Percentiles rank a stretch among this genome's conserved stretches.
These are phyloP conservation scores for Guyanaporus albipodus DNA, from an alignment of 768 basidiomycete species.

Conservation along the genomic window DNA sequence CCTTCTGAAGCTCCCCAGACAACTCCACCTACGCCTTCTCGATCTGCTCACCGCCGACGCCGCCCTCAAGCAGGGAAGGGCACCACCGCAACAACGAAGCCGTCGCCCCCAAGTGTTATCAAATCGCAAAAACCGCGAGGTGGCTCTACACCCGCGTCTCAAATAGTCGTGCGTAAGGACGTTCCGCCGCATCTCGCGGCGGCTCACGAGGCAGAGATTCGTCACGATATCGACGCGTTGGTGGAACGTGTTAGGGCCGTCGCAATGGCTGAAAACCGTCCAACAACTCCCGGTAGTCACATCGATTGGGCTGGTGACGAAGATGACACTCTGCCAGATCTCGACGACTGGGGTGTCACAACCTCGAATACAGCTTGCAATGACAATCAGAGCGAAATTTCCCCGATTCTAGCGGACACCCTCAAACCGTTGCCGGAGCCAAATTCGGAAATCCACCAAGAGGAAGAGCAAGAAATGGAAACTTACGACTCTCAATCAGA, in stretches of 20 bases:
- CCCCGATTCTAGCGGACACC: slow-evolving; percentile 64
- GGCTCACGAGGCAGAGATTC: slow-evolving; percentile 43
- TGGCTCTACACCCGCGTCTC: slow-evolving; percentile 19
- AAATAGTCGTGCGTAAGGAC: slow-evolving; percentile 44
- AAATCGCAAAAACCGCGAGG: slow-evolving; percentile 35
- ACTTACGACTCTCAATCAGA: slow-evolving; percentile 10
- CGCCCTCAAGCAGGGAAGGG: slow-evolving; percentile 41
- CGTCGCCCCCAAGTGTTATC: slow-evolving; percentile 16
- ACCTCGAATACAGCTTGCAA: slow-evolving; percentile 31
- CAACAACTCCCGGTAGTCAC: slow-evolving; percentile 70
- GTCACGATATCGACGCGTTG: slow-evolving; percentile 66
- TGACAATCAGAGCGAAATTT: slow-evolving; percentile 43
- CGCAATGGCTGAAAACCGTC: slow-evolving; percentile 65
- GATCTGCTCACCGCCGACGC: slow-evolving; percentile 45
- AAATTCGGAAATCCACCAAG: slow-evolving; percentile 21
- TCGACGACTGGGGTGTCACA: slow-evolving; percentile 81
- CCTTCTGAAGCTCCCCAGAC: slow-evolving; percentile 21
- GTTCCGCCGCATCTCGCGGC: slow-evolving; percentile 52
- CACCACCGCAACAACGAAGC: slow-evolving; percentile 14
- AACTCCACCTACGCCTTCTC: slow-evolving; percentile 35
- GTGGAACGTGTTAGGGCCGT: slow-evolving; percentile 74
- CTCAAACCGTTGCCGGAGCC: slow-evolving; percentile 57
- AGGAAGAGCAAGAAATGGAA: slow-evolving; percentile 23
- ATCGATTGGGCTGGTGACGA: slow-evolving; percentile 91
- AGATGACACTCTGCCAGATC: slow-evolving; percentile 72